These are phyloP conservation scores for Hysterangium stoloniferum DNA, from an alignment of 768 basidiomycete genomes.

Conservation along the genomic window DNA sequence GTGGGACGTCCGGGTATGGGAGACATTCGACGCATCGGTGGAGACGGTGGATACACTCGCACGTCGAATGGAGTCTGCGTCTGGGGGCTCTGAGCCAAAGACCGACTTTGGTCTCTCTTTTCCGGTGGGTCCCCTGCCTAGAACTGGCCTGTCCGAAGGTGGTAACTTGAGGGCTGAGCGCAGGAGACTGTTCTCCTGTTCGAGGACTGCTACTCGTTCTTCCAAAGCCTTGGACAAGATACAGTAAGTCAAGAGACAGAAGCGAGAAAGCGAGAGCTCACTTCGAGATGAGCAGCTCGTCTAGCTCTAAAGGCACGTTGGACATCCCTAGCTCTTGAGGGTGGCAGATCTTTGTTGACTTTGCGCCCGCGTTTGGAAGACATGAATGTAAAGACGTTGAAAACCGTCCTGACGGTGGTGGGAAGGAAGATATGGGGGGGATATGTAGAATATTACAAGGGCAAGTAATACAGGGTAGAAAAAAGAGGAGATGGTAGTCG, in stretches of 20 bases:
- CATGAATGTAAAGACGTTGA: conserved; percentile 34
- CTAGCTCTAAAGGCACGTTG: conserved; percentile 86
- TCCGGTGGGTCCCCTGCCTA: conserved; percentile 83
- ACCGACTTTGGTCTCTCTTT: conserved; percentile 65
- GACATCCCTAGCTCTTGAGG: conserved; percentile 68
- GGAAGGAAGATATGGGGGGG: conserved; percentile 6
- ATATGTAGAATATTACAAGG: conserved; percentile 8
- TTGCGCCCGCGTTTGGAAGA: conserved; percentile 86
- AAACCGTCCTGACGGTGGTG: conserved; percentile 13
- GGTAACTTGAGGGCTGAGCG: conserved; percentile 67
- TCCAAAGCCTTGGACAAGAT: conserved; percentile 63
- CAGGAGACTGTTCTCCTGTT: conserved; percentile 73
- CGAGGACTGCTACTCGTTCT: conserved; percentile 70
- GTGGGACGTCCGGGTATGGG: conserved; percentile 4
- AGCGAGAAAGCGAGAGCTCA: conserved; percentile 29
- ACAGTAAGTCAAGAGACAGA: conserved; percentile 14
- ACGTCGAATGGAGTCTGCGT: conserved; percentile 6
- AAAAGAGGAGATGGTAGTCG: conserved; percentile 10
- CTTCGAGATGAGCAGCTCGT: conserved; percentile 80
- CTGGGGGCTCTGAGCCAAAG: conserved; percentile 1
- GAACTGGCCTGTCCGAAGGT: conserved; percentile 58
- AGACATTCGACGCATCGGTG: conserved; percentile 9
- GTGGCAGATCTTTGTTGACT: conserved; percentile 71
- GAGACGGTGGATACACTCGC: conserved; percentile 10
- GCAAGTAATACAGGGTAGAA: conserved; percentile 4